Evolutionary conservation across 495 filamentous ascomycete genomes (phyloP).

Genomic region (Chaetomidium leptoderma): DNA sequence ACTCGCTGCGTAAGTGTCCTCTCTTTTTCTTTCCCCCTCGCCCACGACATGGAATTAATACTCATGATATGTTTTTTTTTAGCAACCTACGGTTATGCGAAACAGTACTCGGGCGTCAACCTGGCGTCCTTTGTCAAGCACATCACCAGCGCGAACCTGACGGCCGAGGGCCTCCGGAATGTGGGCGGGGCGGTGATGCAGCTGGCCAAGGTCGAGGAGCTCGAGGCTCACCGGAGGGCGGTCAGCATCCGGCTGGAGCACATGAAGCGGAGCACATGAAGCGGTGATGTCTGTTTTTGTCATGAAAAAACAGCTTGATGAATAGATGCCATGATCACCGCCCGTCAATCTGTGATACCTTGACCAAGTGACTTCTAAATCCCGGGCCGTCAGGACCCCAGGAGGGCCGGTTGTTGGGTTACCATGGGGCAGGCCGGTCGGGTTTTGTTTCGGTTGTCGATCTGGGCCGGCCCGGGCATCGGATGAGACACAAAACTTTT

Average conservation of each 20-base stretch:
- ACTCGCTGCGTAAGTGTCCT: conserved; percentile 78
- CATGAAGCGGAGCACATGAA: conserved; percentile 42
- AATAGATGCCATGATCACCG: neutral
- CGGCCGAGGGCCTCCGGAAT: conserved; percentile 74
- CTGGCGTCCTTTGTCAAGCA: conserved; percentile 93
- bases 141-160: conserved; percentile 88
- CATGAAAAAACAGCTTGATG: neutral
- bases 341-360: neutral
- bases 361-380: neutral
- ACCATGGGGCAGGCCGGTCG: neutral
- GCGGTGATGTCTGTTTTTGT: neutral
- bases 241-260: conserved; percentile 78
- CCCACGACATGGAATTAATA: neutral
- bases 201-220: conserved; percentile 85
- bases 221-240: conserved; percentile 90
- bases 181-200: conserved; percentile 89
- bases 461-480: neutral
- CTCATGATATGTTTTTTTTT: conserved; percentile 20
- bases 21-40: neutral
- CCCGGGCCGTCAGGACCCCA: neutral
- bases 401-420: neutral
- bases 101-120: conserved; percentile 97
- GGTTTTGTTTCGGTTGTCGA: neutral
- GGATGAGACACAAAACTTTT: neutral
- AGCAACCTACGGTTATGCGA: conserved; percentile 97